These are phyloP conservation scores for Blastobotrys apis DNA, from an alignment of 1,139 yeast species.

Conservation along the genomic window DNA sequence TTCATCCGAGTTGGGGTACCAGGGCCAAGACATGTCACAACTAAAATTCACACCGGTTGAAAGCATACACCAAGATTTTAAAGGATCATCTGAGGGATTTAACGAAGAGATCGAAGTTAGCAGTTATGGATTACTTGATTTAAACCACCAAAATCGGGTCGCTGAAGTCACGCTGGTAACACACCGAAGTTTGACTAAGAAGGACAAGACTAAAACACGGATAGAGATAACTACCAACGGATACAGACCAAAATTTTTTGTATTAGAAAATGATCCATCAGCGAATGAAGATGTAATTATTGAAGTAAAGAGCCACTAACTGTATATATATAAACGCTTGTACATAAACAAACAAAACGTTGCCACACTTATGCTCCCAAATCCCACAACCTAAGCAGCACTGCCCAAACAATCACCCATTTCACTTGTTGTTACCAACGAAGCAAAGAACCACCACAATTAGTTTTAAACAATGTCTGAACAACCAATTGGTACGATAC, in stretches of 20 bases:
- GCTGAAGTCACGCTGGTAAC: conserved; percentile 22
- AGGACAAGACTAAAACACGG: conserved; percentile 17
- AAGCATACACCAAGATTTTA: conserved; percentile 26
- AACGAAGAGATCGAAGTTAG: conserved; percentile 25
- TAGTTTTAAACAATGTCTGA: conserved; percentile 34
- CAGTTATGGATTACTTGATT: conserved; percentile 17
- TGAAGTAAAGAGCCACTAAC: conserved; percentile 12
- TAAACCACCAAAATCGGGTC: conserved; percentile 10
- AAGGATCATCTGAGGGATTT: conserved; percentile 24
- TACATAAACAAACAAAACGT: background rate
- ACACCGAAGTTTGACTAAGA: conserved; percentile 7
- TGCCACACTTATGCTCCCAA: background rate
- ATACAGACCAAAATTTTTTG: conserved; percentile 2
- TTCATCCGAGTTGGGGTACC: conserved; percentile 20
- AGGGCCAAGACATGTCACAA: conserved; percentile 9
- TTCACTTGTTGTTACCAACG: background rate
- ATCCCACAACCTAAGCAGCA: background rate
- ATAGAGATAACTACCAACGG: conserved; percentile 19
- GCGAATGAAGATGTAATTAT: conserved; percentile 11
- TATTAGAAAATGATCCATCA: conserved; percentile 8
- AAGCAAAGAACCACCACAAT: background rate
- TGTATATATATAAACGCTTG: background rate
- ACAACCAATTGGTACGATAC: conserved; percentile 53
- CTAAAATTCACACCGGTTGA: conserved; percentile 22
- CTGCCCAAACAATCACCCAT: background rate